phyloP scores from a whole-genome alignment of 805 yeast species.

The Ogataea sp. region DNA sequence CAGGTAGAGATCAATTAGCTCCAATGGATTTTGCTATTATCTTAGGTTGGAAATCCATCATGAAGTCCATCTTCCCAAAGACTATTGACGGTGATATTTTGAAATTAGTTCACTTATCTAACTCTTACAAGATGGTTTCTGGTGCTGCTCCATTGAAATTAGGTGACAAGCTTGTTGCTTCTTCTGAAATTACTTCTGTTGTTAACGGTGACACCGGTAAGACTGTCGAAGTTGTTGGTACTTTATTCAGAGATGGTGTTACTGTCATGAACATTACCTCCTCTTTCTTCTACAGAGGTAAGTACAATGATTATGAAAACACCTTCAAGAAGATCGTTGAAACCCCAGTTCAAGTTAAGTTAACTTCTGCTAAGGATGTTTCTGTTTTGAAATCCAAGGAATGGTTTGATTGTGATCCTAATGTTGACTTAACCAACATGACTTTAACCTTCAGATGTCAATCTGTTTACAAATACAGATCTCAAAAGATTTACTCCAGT shows the following conservation, averaged over 20 bases:
- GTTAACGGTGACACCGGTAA: conserved; percentile 90
- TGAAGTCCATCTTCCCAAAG: conserved; percentile 96
- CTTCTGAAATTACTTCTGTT: conserved; percentile 82
- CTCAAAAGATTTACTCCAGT: conserved; percentile 64
- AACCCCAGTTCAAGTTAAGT: conserved; percentile 73
- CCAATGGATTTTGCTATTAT: conserved; percentile 99
- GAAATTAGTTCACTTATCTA: conserved; percentile 89
- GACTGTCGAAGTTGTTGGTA: conserved; percentile 91
- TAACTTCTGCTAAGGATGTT: conserved; percentile 75
- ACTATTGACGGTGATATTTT: conserved; percentile 94
- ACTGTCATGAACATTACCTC: conserved; percentile 93
- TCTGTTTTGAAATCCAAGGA: conserved; percentile 93
- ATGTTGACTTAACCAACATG: conserved; percentile 65
- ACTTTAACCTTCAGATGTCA: conserved; percentile 83
- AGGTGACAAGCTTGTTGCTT: conserved; percentile 78
- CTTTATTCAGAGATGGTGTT: conserved; percentile 62
- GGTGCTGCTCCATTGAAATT: conserved; percentile 85
- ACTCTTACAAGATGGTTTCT: conserved; percentile 87
- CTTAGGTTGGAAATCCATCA: conserved; percentile 96
- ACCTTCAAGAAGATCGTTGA: conserved; percentile 86
- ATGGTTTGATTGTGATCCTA: conserved; percentile 86
- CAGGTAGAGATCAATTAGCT: conserved; percentile 77
- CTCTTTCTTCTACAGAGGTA: conserved; percentile 94
- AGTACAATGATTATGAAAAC: conserved; percentile 78
- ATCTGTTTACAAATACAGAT: conserved; percentile 75